Base-by-base conservation (phyloP, 495 filamentous ascomycete species). In the Xylaria flabelliformis region DNA sequence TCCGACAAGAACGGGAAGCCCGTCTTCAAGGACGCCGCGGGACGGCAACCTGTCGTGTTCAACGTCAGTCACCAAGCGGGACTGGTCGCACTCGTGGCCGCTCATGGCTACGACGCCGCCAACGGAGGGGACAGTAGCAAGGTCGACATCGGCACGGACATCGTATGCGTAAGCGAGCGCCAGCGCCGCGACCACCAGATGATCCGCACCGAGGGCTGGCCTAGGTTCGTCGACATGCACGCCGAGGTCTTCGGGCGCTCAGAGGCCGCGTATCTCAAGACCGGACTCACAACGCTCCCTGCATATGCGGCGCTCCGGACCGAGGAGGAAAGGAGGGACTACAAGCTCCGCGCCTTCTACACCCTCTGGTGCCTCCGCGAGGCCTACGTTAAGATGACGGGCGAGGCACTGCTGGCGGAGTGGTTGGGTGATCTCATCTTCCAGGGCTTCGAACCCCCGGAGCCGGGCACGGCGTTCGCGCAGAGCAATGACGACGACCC, bases 381-480 rank as follows among this genome's bases (percentile, higher is more conserved):
- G 82, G 92, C 94, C 0, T 98, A 94, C 82, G 89, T 98, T 73
- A 98, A 98, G 87, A 89, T 98, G 88, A 94, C 93, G 10, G 94
- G 94, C 39, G 94, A 97, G 74, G 94, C 93, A 21, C 83, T 98
- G 62, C 82, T 97, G 44, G 94, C 94, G 4, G 84, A 86, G 3
- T 97, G 94, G 94, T 79, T 97, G 67, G 83, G 85, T 66, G 84
- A 91, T 24, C 76, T 94, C 50, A 89, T 92, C 72, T 93, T 95
- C 68, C 79, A 82, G 59, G 87, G 91, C 74, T 73, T 86, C 24
- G 82, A 85, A 74, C 74, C 84, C 41, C 80, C 82, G 41, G 61
- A 51, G 64, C 78, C 77, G 19, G 75, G 70, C 12, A 53, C 50
- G 26, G 75, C 41, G 51, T 72, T 73, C 5, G 72, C 42, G 67